phyloP scores from a whole-genome alignment of 148 eudicot genomes.

The Euryodendron excelsum region DNA sequence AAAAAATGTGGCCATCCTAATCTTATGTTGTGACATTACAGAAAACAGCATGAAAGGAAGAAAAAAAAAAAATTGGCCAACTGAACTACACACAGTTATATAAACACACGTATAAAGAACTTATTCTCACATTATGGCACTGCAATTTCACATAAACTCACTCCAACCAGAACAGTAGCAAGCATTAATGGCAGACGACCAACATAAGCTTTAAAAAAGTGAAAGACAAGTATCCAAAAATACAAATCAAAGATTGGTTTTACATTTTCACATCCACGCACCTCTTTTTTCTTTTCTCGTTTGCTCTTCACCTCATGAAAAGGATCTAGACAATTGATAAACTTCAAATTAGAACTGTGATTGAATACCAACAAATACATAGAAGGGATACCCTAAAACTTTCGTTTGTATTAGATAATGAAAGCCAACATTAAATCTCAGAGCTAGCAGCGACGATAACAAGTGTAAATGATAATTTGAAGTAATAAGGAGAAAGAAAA shows the following conservation, averaged over 20 bases:
- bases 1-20: neutral
- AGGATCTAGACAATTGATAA: constrained; percentile 56
- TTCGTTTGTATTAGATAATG: neutral
- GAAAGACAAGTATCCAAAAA: neutral
- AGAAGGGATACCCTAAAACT: neutral
- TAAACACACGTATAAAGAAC: neutral
- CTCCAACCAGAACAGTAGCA: neutral
- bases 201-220: neutral
- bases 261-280: constrained; percentile 35
- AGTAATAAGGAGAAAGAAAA: neutral
- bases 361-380: constrained; percentile 1
- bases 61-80: neutral
- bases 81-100: neutral
- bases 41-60: neutral
- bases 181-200: neutral
- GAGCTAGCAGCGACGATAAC: neutral
- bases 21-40: neutral
- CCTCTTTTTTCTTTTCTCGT: constrained; percentile 98
- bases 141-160: neutral
- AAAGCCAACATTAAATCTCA: neutral
- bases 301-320: constrained; percentile 99
- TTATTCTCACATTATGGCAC: neutral
- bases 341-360: constrained; percentile 33
- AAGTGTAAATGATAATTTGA: neutral
- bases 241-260: neutral